Base-by-base conservation (phyloP, 257 asterid species). In the Ilex aquifolium region DNA sequence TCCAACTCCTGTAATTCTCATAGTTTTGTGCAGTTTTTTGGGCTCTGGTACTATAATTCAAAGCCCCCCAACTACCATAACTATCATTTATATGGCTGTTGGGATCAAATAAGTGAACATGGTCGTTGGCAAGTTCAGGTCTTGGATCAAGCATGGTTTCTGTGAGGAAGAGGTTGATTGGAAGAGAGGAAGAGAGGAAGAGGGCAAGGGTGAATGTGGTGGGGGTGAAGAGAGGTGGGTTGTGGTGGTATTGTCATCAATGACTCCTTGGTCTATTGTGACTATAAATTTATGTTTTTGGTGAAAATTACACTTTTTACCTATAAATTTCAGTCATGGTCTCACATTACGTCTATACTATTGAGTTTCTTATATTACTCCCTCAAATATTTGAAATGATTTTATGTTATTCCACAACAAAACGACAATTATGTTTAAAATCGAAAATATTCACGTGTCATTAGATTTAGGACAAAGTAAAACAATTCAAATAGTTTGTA, bases 61-160 rank as follows among this genome's bases (percentile, higher is more conserved):
- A 29, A 4, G 65, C 55, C 11, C 49, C 73, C 62, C 65, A 73
- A 46, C 49, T 32, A 21, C 31, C 62, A 54, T 30, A 31, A 50
- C 16, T 31, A 5, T 57, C 69, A 62, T 70, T 40, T 60, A 2
- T 59, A 57, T 10, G 46, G 42, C 52, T 72, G 39, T 60, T 40
- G 1, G 74, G 72, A 67, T 74, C 72, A 40, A 63, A 63, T 29
- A 10, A 4, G 52, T 10, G 13, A 2, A 0, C 52, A 10, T 46
- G 52, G 6, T 44, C 9, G 10, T 55, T 6, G 16, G 63, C 29
- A 36, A 52, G 21, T 50, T 80, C 71, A n/a, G 69, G 56, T 70
- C 52, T 72, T 72, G 82, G 82, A 77, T 75, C 78, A 14, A 64
- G 68, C 97, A 87, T 90, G 79, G 73, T 55, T 60, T 68, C 74